These are phyloP conservation scores for Colletotrichum godetiae DNA, from an alignment of 2,329 filamentous ascomycete species.

Conservation along the genomic window DNA sequence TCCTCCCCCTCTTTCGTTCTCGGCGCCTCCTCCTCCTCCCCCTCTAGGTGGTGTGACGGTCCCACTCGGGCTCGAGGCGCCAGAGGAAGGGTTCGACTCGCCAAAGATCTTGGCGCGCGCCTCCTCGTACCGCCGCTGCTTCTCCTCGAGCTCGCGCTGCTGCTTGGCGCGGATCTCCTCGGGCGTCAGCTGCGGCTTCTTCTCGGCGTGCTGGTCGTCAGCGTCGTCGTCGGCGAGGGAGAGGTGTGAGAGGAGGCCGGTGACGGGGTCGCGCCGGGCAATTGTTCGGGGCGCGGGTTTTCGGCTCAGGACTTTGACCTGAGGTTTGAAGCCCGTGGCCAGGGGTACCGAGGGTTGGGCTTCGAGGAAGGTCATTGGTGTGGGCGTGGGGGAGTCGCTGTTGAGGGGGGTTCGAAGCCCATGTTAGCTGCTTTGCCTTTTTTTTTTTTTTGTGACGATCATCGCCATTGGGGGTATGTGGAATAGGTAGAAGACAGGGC, in stretches of 20 bases:
- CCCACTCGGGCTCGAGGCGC: constrained; percentile 69
- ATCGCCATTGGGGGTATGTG: not conserved
- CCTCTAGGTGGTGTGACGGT: constrained; percentile 68
- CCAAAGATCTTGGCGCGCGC: constrained; percentile 90
- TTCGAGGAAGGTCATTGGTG: constrained; percentile 81
- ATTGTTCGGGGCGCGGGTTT: constrained; percentile 75
- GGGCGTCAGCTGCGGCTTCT: constrained; percentile 72
- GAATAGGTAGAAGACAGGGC: not conserved
- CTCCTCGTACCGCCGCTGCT: constrained; percentile 90
- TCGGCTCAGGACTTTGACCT: constrained; percentile 86
- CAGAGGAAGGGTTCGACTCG: constrained; percentile 64
- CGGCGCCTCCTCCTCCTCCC: constrained; percentile 41
- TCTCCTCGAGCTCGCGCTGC: constrained; percentile 85
- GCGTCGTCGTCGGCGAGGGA: constrained; percentile 68
- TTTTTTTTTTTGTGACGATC: not conserved
- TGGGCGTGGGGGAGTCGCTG: constrained; percentile 80
- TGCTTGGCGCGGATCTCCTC: constrained; percentile 85
- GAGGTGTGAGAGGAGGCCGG: constrained; percentile 58
- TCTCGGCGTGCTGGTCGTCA: constrained; percentile 71
- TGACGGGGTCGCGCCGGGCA: constrained; percentile 66
- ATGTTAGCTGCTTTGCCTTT: constrained; percentile 4
- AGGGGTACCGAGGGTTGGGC: constrained; percentile 72
- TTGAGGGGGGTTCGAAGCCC: not conserved
- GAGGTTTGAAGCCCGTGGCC: constrained; percentile 79
- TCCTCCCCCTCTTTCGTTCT: constrained; percentile 52